A percentile compares a stretch with the other conserved stretches of the same genome.
These are phyloP conservation scores for Cladorrhinum sp. DNA, from an alignment of 2,329 filamentous ascomycete genomes.

Conservation along the genomic window DNA sequence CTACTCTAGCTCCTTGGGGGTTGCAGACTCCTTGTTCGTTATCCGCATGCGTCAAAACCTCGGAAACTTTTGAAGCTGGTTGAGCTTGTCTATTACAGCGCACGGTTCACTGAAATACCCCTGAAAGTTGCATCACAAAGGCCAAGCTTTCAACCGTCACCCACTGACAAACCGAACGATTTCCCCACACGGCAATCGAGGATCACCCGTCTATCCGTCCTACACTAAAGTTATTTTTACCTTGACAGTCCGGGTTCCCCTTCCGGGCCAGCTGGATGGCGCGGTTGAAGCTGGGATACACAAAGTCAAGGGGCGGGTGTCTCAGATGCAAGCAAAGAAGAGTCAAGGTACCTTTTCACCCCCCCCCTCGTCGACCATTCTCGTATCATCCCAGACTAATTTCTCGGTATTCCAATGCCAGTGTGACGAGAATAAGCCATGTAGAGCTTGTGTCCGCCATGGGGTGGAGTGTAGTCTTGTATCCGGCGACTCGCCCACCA, in stretches of 20 bases:
- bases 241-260: no score
- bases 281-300: constrained; percentile 34
- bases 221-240: background rate
- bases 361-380: background rate
- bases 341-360: constrained; percentile 34
- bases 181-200: background rate
- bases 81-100: background rate
- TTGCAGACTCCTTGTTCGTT: no score
- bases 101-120: background rate
- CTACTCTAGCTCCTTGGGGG: no score
- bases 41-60: no score
- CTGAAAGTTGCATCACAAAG: background rate
- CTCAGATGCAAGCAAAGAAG: constrained; percentile 36
- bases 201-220: background rate
- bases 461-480: constrained; percentile 34
- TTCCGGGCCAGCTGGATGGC: no score
- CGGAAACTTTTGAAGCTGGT: background rate
- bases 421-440: constrained; percentile 40
- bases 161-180: background rate
- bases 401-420: constrained; percentile 13
- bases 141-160: background rate
- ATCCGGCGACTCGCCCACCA: background rate
- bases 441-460: constrained; percentile 37
- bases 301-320: constrained; percentile 37
- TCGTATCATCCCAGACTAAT: background rate